Conservation (phyloP, 2,329 filamentous ascomycete species). For the Epichloe brachyelytri region DNA sequence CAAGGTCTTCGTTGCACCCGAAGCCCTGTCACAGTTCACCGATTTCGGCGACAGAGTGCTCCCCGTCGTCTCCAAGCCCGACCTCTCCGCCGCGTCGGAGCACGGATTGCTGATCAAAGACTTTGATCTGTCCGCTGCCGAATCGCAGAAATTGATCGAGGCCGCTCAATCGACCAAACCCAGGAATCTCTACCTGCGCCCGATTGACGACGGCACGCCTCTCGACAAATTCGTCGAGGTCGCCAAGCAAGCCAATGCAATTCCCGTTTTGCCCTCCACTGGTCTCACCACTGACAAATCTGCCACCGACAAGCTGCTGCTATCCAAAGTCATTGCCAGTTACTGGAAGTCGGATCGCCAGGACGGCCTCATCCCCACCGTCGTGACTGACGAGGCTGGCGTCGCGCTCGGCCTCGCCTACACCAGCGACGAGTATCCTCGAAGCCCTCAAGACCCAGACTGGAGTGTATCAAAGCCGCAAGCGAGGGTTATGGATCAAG, state of each 20-base stretch:
- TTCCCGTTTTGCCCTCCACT: slow-evolving; percentile 63
- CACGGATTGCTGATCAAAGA: slow-evolving; percentile 39
- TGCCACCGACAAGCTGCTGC: slow-evolving; percentile 37
- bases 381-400: slow-evolving; percentile 81
- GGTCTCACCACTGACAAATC: slow-evolving; percentile 56
- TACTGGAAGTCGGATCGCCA: slow-evolving; percentile 69
- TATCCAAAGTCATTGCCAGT: slow-evolving; percentile 60
- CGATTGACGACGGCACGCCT: slow-evolving; percentile 31
- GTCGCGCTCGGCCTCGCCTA: slow-evolving; percentile 82
- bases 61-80: slow-evolving; percentile 34
- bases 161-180: slow-evolving; percentile 32
- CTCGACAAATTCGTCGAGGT: slow-evolving; percentile 34
- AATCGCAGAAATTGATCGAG: slow-evolving; percentile 30
- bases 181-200: slow-evolving; percentile 37
- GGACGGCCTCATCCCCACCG: slow-evolving; percentile 76
- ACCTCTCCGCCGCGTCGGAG: slow-evolving; percentile 32
- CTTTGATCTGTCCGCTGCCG: slow-evolving; percentile 32
- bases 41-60: slow-evolving; percentile 45
- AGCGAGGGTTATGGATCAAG: slow-evolving; percentile 93
- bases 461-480: slow-evolving; percentile 92
- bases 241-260: slow-evolving; percentile 39
- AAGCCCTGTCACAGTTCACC: slow-evolving; percentile 48
- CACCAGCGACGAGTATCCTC: slow-evolving; percentile 76
- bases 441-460: slow-evolving; percentile 68
- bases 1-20: slow-evolving; percentile 67